A percentile compares a stretch with the other conserved stretches of the same genome.
Conservation (phyloP, 2,329 filamentous ascomycete genomes). For the Beauveria bassiana region DNA sequence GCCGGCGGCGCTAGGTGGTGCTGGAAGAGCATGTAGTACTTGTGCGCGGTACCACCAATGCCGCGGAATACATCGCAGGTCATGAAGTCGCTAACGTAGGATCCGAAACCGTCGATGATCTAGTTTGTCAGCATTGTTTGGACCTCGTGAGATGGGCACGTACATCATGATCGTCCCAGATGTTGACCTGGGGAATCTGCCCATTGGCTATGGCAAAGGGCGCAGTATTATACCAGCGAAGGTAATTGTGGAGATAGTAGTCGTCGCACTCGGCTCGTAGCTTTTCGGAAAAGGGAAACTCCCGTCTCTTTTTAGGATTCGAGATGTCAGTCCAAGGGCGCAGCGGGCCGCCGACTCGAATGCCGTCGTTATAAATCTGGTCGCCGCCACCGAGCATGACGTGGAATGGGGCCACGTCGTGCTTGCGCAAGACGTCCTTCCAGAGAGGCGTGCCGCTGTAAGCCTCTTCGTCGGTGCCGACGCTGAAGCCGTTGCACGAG, state of each 20-base stretch:
- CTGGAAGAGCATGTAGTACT: constrained; percentile 98
- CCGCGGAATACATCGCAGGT: constrained; percentile 84
- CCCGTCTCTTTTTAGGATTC: constrained; percentile 74
- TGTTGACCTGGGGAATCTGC: constrained; percentile 92
- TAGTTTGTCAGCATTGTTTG: constrained; percentile 31
- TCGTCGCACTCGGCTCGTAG: constrained; percentile 79
- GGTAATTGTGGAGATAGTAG: constrained; percentile 86
- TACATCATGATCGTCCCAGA: constrained; percentile 93
- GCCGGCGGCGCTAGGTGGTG: constrained; percentile 81
- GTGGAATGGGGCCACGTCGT: constrained; percentile 77
- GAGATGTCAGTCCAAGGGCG: constrained; percentile 74
- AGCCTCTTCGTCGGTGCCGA: constrained; percentile 74
- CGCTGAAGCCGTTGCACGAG: constrained; percentile 93
- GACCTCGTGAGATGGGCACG: constrained; percentile 26
- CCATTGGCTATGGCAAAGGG: constrained; percentile 80
- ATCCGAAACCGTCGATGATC: constrained; percentile 88
- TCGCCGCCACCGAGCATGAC: constrained; percentile 94
- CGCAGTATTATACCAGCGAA: constrained; percentile 74
- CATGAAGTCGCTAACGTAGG: constrained; percentile 93
- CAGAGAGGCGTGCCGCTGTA: constrained; percentile 90
- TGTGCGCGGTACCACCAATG: constrained; percentile 85
- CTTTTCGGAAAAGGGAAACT: constrained; percentile 67
- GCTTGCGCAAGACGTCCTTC: constrained; percentile 83
- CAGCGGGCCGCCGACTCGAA: constrained; percentile 77
- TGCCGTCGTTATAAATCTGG: constrained; percentile 93